Evolutionary conservation across 140 eudicot genomes (phyloP).

Genomic region (Bidens hawaiensis): DNA sequence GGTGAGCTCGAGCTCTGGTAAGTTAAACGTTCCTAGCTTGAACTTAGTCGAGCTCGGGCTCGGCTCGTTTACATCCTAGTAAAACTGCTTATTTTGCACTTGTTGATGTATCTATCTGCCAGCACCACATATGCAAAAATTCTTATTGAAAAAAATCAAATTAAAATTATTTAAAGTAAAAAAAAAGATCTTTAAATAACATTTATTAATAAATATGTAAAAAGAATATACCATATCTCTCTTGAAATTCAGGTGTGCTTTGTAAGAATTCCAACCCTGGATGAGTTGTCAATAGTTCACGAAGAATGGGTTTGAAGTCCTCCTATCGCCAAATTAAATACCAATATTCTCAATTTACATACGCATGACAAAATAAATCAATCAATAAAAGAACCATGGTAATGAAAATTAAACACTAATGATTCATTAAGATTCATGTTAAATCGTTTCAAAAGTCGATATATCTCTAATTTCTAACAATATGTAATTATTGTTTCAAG

Average conservation of each 20-base stretch:
- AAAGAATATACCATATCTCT: constrained; percentile 67
- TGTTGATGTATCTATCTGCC: background rate
- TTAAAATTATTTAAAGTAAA: background rate
- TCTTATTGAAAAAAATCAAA: background rate
- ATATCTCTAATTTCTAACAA: background rate
- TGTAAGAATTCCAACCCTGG: constrained; percentile 41
- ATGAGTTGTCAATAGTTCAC: constrained; percentile 37
- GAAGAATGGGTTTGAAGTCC: constrained; percentile 41
- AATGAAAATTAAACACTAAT: background rate
- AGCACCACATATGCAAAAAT: background rate
- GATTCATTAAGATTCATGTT: background rate
- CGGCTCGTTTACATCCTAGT: too few species aligned
- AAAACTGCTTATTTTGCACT: background rate
- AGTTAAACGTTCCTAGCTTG: too few species aligned
- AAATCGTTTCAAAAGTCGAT: background rate
- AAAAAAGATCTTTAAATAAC: background rate
- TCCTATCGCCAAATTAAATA: constrained; percentile 23
- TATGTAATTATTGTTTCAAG: background rate
- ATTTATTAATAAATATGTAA: background rate
- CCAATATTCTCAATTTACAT: background rate
- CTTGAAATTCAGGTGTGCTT: constrained; percentile 81
- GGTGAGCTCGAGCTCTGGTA: too few species aligned
- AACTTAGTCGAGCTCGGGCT: too few species aligned
- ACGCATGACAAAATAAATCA: background rate
- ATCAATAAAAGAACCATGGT: background rate